Conservation (phyloP, 1,139 yeast genomes). For the Candida mesenterica region DNA sequence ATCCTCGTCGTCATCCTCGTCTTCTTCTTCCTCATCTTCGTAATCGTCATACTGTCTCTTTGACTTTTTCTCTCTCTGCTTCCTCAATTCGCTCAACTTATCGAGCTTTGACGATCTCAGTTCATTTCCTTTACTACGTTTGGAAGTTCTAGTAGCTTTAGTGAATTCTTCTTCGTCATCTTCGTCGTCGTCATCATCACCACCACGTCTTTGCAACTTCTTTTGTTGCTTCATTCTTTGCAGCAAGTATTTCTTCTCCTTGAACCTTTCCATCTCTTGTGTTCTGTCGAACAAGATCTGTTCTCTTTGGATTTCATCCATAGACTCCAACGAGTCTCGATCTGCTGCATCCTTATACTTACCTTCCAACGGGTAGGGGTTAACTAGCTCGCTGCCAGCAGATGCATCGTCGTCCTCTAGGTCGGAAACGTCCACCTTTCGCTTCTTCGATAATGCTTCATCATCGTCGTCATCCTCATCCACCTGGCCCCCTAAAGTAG, state of each 20-base stretch:
- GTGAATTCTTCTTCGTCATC: slow-evolving; percentile 19
- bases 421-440: slow-evolving; percentile 11
- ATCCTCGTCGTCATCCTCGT: slow-evolving; percentile 43
- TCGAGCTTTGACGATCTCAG: slow-evolving; percentile 37
- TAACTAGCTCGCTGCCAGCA: slow-evolving; percentile 39
- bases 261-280: slow-evolving; percentile 84
- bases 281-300: slow-evolving; percentile 86
- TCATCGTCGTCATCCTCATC: slow-evolving; percentile 23
- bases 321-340: slow-evolving; percentile 57
- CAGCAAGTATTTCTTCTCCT: slow-evolving; percentile 78
- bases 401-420: slow-evolving; percentile 30
- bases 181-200: slow-evolving; percentile 24
- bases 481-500: slow-evolving; percentile 18
- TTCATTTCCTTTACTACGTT: slow-evolving; percentile 22
- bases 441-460: slow-evolving; percentile 17
- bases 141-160: slow-evolving; percentile 27
- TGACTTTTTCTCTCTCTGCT: slow-evolving; percentile 71
- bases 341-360: slow-evolving; percentile 84
- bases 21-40: slow-evolving; percentile 28
- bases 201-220: slow-evolving; percentile 27
- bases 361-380: slow-evolving; percentile 92
- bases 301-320: slow-evolving; percentile 93
- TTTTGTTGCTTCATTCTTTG: slow-evolving; percentile 67
- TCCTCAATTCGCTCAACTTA: slow-evolving; percentile 78
- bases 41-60: slow-evolving; percentile 31